phyloP scores from a whole-genome alignment of 768 basidiomycete species.

The Agaricus blazei region DNA sequence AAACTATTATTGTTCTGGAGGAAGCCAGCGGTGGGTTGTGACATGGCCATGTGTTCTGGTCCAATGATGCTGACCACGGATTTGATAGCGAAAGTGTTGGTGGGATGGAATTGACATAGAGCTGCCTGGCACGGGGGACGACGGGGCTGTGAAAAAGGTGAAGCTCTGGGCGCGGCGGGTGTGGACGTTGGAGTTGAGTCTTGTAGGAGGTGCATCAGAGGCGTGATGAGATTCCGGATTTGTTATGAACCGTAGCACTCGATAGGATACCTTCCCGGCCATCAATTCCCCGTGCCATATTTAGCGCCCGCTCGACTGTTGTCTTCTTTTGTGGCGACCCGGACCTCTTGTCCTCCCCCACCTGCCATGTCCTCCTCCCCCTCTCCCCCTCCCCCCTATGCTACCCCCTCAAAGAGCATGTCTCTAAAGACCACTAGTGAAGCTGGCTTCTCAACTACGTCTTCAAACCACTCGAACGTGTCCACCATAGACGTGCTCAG shows the following conservation, averaged over 20 bases:
- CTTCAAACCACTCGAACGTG: slow-evolving; percentile 2
- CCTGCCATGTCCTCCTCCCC: neutral
- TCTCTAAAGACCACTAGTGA: no score
- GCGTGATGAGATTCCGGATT: neutral
- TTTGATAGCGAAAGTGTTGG: slow-evolving; percentile 90
- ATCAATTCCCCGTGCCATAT: slow-evolving; percentile 4
- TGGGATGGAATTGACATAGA: slow-evolving; percentile 97
- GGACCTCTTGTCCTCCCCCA: neutral
- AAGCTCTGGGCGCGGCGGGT: slow-evolving; percentile 97
- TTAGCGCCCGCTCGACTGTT: slow-evolving; percentile 7
- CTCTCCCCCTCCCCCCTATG: neutral
- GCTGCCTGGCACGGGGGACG: slow-evolving; percentile 51
- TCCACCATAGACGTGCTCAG: slow-evolving; percentile 22
- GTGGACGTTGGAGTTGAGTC: slow-evolving; percentile 95
- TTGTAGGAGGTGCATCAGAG: slow-evolving; percentile 46
- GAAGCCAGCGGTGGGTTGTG: slow-evolving; percentile 88
- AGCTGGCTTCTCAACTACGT: neutral
- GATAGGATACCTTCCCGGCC: neutral
- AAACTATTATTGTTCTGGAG: slow-evolving; percentile 97
- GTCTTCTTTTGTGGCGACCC: slow-evolving; percentile 1
- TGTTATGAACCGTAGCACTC: neutral
- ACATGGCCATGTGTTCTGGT: neutral
- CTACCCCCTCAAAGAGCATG: neutral
- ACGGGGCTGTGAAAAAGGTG: slow-evolving; percentile 45
- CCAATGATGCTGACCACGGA: neutral